Evolutionary conservation across 2,329 filamentous ascomycete species (phyloP).

Genomic region (Stagonosporopsis rhizophila): DNA sequence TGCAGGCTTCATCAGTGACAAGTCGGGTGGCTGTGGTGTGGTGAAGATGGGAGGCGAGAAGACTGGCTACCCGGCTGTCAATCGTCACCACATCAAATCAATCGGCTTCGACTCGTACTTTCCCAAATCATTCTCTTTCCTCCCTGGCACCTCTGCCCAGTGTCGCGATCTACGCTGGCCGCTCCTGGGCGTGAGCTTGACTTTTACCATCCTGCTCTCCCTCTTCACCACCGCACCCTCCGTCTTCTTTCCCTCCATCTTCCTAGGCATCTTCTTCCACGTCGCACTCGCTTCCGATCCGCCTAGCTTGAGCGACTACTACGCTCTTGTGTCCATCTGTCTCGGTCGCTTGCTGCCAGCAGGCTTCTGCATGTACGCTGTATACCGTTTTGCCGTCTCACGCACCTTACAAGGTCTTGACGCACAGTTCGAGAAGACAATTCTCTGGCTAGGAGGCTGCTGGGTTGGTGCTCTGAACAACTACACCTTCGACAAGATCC

Average conservation of each 20-base stretch:
- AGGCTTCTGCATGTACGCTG: constrained; percentile 84
- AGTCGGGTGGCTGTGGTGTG: constrained; percentile 81
- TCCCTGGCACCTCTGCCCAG: constrained; percentile 68
- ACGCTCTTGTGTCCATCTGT: constrained; percentile 77
- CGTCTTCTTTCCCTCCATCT: constrained; percentile 85
- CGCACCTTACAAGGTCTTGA: constrained; percentile 75
- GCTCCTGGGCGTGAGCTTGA: constrained; percentile 79
- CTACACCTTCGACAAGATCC: constrained; percentile 93
- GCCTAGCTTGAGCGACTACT: constrained; percentile 71
- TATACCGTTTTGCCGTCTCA: constrained; percentile 82
- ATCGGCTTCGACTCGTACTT: constrained; percentile 86
- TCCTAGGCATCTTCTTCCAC: constrained; percentile 85
- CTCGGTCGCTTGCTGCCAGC: constrained; percentile 85
- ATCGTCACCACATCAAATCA: constrained; percentile 77
- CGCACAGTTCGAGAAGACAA: constrained; percentile 86
- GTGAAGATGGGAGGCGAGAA: constrained; percentile 75
- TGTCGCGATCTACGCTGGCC: constrained; percentile 84
- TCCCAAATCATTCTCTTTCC: constrained; percentile 83
- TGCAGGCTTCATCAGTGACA: constrained; percentile 75
- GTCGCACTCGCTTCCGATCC: constrained; percentile 90
- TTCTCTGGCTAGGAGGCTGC: constrained; percentile 87
- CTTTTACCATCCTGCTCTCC: constrained; percentile 78
- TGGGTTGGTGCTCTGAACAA: constrained; percentile 94
- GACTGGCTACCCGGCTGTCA: constrained; percentile 67
- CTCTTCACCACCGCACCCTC: constrained; percentile 80